Evolutionary conservation across 305 asterid genomes (phyloP).

Genomic region (Solanum hybrid): DNA sequence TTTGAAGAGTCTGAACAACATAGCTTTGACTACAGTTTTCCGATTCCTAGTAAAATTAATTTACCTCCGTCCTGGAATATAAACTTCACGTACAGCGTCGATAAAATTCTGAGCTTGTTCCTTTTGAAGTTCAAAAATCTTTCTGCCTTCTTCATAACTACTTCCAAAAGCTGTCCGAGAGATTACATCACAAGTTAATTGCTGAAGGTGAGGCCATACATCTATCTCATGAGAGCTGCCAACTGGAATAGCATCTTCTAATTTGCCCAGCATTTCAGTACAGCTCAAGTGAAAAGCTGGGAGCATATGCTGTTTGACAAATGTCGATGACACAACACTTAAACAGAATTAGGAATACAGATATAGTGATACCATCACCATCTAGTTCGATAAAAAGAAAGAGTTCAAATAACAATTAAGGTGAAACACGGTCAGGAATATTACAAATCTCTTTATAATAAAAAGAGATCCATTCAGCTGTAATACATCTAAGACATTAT

Average conservation of each 20-base stretch:
- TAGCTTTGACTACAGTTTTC: not conserved
- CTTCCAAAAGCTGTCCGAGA: no score
- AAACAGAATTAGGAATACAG: not conserved
- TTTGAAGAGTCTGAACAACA: not conserved
- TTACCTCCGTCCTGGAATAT: no score
- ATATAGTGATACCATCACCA: not conserved
- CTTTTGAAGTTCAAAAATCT: no score
- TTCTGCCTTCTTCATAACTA: no score
- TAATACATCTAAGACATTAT: not conserved
- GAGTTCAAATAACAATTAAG: not conserved
- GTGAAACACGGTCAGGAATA: not conserved
- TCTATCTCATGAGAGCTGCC: not conserved
- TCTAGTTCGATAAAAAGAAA: not conserved
- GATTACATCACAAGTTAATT: no score
- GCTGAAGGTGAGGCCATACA: no score
- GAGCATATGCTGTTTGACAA: slow-evolving; percentile 27
- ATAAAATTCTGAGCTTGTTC: no score
- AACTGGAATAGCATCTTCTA: slow-evolving; percentile 18
- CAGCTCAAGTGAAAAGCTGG: slow-evolving; percentile 34
- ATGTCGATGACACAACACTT: not conserved
- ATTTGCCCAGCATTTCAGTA: slow-evolving; percentile 27
- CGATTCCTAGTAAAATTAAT: no score
- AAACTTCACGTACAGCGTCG: no score
- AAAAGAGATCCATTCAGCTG: not conserved
- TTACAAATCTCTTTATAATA: not conserved